A percentile compares a stretch with the other conserved stretches of the same genome.
phyloP scores from a whole-genome alignment of 192 early-diverging fungal genomes.

The Coemansia sp. region DNA sequence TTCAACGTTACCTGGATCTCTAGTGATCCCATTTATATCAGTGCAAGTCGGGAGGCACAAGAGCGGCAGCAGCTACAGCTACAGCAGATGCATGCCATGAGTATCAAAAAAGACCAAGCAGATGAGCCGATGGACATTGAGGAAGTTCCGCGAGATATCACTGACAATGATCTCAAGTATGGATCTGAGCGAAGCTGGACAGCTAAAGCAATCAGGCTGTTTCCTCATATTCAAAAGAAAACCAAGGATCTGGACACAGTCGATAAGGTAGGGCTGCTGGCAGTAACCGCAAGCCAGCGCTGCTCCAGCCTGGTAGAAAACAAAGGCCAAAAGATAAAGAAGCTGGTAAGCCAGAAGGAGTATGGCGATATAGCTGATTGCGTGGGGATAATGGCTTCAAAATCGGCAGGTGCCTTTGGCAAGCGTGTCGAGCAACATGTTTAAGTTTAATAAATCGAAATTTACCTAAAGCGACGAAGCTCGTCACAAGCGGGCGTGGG shows the following conservation, averaged over 20 bases:
- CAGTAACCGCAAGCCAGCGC: slow-evolving; percentile 6
- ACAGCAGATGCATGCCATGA: not conserved
- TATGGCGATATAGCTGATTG: too few species aligned
- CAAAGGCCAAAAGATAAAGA: not conserved
- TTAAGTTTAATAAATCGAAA: slow-evolving; percentile 7
- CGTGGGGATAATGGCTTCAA: too few species aligned
- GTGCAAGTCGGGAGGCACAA: not conserved
- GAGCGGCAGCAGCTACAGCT: not conserved
- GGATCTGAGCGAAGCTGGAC: slow-evolving; percentile 27
- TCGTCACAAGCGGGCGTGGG: slow-evolving; percentile 68
- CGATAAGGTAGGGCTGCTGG: slow-evolving; percentile 9
- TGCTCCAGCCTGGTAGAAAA: not conserved
- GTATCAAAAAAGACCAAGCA: not conserved
- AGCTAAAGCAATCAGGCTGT: slow-evolving; percentile 17
- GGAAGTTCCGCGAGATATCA: slow-evolving; percentile 7
- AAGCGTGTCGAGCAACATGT: too few species aligned
- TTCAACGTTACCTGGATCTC: slow-evolving; percentile 23
- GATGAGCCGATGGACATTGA: not conserved
- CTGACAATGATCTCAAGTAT: slow-evolving; percentile 7
- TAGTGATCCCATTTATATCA: slow-evolving; percentile 21
- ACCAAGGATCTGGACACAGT: not conserved
- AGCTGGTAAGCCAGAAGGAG: not conserved
- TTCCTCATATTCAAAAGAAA: slow-evolving; percentile 12
- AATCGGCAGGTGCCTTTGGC: too few species aligned
- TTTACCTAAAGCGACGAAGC: slow-evolving; percentile 57